Percentiles rank a stretch among this genome's conserved stretches.
phyloP scores from a whole-genome alignment of 805 yeast genomes.

The Clavispora phyllophila region DNA sequence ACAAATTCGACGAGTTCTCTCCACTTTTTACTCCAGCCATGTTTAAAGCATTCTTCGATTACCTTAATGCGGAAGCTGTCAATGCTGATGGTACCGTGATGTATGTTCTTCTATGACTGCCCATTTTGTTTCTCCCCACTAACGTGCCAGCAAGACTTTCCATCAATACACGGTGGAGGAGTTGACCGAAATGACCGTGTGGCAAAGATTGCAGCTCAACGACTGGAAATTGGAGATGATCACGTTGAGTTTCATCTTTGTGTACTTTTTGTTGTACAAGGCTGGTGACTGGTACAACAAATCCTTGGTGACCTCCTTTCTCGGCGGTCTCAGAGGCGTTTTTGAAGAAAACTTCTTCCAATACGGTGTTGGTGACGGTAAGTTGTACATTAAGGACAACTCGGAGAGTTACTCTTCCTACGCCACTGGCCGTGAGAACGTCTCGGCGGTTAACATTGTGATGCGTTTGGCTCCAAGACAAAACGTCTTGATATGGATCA shows the following conservation, averaged over 20 bases:
- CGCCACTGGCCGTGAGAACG: constrained; percentile 84
- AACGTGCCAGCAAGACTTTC: constrained; percentile 11
- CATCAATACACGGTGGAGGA: constrained; percentile 42
- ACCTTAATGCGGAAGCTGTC: constrained; percentile 12
- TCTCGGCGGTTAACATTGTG: constrained; percentile 56
- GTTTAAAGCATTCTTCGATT: constrained; percentile 11
- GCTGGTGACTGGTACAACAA: constrained; percentile 60
- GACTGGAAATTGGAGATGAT: constrained; percentile 75
- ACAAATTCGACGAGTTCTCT: constrained; percentile 1
- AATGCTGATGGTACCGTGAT: constrained; percentile 16
- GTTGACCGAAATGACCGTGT: constrained; percentile 52
- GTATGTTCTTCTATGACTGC: constrained; percentile 7
- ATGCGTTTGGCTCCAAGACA: constrained; percentile 74
- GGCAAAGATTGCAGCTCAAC: constrained; percentile 53
- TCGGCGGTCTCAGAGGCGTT: constrained; percentile 45
- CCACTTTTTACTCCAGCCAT: constrained; percentile 7
- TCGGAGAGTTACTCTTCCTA: constrained; percentile 62
- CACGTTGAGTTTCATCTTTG: constrained; percentile 47
- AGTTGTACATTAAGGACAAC: constrained; percentile 55
- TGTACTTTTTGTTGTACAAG: constrained; percentile 47
- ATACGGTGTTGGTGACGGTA: constrained; percentile 54
- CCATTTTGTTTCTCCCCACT: constrained; percentile 4
- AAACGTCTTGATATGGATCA: constrained; percentile 60
- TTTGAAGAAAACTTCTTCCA: constrained; percentile 69
- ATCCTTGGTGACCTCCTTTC: constrained; percentile 47